These are phyloP conservation scores for Citrullus mucosospermus DNA, from an alignment of 306 rosid genomes.

Conservation along the genomic window DNA sequence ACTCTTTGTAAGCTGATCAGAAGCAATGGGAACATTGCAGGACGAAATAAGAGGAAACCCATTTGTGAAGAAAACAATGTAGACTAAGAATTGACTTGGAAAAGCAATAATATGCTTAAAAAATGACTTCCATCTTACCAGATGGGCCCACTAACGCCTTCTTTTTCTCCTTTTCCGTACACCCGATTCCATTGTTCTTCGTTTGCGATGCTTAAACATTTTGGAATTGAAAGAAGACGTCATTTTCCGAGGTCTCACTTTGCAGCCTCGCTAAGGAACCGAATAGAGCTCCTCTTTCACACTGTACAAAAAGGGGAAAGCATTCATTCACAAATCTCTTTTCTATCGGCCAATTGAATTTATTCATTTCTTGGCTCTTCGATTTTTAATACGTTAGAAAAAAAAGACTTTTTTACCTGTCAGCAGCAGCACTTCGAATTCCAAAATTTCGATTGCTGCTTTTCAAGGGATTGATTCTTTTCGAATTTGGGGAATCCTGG, in stretches of 20 bases:
- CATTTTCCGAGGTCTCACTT: not conserved
- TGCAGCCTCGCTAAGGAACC: conserved; percentile 2
- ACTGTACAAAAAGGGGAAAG: not conserved
- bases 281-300: not conserved
- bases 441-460: not conserved
- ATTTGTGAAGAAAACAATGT: not conserved
- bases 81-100: not conserved
- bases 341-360: not conserved
- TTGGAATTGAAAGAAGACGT: not conserved
- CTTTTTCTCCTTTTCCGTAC: conserved; percentile 4
- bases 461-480: not conserved
- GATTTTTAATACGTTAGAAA: not conserved
- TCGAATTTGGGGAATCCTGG: not conserved
- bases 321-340: not conserved
- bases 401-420: not conserved
- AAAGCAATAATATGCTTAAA: not conserved
- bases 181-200: not conserved
- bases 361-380: not conserved
- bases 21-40: not conserved
- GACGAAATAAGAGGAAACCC: not conserved
- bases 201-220: not conserved
- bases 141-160: not conserved
- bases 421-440: not conserved
- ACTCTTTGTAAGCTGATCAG: not conserved
- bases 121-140: not conserved